Percentiles rank a stretch among this genome's conserved stretches.
Evolutionary conservation across 2,329 filamentous ascomycete species (phyloP).

Genomic region (Apiospora pterosperma): DNA sequence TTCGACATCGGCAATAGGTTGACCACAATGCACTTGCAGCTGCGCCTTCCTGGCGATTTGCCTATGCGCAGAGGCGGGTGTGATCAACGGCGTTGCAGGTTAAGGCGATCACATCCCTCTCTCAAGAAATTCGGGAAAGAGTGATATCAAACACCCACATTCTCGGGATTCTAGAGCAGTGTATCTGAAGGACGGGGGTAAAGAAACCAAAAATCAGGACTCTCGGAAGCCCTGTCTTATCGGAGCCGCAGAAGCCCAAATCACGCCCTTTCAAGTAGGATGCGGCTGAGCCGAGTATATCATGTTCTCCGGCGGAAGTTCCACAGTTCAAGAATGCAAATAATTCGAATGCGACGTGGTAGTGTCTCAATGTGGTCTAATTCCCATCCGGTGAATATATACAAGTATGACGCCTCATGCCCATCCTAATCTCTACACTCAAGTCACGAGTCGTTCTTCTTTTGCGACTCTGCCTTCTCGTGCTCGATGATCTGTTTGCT

Average conservation of each 20-base stretch:
- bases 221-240: neutral
- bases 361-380: neutral
- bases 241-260: neutral
- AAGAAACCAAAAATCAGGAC: neutral
- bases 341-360: neutral
- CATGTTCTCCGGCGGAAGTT: neutral
- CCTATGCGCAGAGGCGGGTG: neutral
- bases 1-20: neutral
- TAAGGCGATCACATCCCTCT: neutral
- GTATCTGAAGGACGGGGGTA: too few relatives aligned
- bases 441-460: conserved; percentile 22
- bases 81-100: neutral
- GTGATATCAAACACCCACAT: neutral
- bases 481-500: conserved; percentile 42
- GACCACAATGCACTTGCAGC: neutral
- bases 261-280: too few relatives aligned
- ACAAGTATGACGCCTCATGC: conserved; percentile 1
- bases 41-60: neutral
- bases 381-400: conserved; percentile 4
- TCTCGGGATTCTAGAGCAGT: neutral
- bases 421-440: neutral
- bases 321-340: neutral
- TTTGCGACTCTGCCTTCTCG: conserved; percentile 34
- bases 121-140: neutral
- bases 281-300: neutral